These are phyloP conservation scores for Favolaschia claudopus DNA, from an alignment of 768 basidiomycete species.

Conservation along the genomic window DNA sequence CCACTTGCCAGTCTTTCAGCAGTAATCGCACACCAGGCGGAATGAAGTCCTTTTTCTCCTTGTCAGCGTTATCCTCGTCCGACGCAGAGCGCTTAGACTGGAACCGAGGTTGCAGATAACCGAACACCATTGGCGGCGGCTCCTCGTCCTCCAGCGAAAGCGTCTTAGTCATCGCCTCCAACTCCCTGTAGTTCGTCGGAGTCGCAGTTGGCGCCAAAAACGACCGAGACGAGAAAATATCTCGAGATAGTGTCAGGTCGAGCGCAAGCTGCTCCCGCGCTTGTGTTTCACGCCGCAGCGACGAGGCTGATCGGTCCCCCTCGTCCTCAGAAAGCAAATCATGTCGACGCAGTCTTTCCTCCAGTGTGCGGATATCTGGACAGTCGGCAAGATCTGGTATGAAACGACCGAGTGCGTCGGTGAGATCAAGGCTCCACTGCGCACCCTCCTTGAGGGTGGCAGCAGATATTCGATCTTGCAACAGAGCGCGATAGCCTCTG, in stretches of 20 bases:
- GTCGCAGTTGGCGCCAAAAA: slow-evolving; percentile 40
- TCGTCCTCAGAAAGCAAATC: slow-evolving; percentile 48
- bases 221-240: slow-evolving; percentile 60
- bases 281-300: slow-evolving; percentile 56
- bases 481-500: slow-evolving; percentile 60
- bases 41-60: slow-evolving; percentile 35
- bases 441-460: slow-evolving; percentile 48
- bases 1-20: slow-evolving; percentile 72
- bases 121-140: slow-evolving; percentile 67
- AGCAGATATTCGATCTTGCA: slow-evolving; percentile 53
- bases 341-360: slow-evolving; percentile 50
- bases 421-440: slow-evolving; percentile 63
- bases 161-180: slow-evolving; percentile 67
- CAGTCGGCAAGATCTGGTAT: slow-evolving; percentile 48
- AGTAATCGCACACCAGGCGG: slow-evolving; percentile 68
- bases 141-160: slow-evolving; percentile 63
- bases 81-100: too few species aligned
- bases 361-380: slow-evolving; percentile 40
- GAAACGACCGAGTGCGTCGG: slow-evolving; percentile 50
- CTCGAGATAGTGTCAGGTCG: slow-evolving; percentile 66
- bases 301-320: slow-evolving; percentile 46
- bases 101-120: slow-evolving; percentile 69
- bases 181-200: slow-evolving; percentile 38
- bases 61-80: too few species aligned
- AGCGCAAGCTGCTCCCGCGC: slow-evolving; percentile 68